Evolutionary conservation across 2,329 filamentous ascomycete species (phyloP), one percentile per base, ranked within the genome.

Genomic region (Hymenoscyphus repandus): DNA sequence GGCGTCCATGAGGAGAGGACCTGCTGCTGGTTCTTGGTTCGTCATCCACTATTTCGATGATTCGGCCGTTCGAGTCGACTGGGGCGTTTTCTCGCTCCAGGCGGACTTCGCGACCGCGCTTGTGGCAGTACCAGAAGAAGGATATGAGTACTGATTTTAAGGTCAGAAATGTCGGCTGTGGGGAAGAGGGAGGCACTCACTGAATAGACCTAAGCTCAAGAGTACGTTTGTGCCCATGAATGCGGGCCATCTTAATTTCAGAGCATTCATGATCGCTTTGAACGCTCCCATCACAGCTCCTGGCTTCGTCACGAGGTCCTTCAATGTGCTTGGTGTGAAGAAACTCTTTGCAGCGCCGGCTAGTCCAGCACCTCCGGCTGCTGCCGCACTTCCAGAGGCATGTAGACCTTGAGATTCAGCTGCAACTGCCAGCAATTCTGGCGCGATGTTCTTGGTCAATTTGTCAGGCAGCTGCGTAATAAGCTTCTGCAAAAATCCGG

Each of bases 41-140:
- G 1, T 43, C 33, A 22, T 44, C 40, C 7, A 38, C 22, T 1
- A 42, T 36, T 11, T 50, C 47, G 20, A 50, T 39, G 40, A 50
- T 44, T 15, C 40, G 40, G 27, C 41, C 40, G 10, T 50, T 32
- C 2, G 47, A 37, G 27, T 50, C 33, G 7, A 50, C 27, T 17
- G 13, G 32, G 3, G 9, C 45, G 20, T 30, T 38, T 51, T 66
- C 64, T 13, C 53, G 58, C 34, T 60, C 61, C 9, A 97, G 79
- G 45, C 93, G 81, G 6, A 83, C 84, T 72, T 99, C 92, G 40
- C 83, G 83, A 36, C 93, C 93, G 48, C 93, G 87, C 74, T 97
- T 97, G 71, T 97, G 86, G 72, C 91, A 97, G 72, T 97, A 99
- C 91, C 92, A 99, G 62, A 97, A 84, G 40, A 95, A 89, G 66